Evolutionary conservation across 164 flowering plant species (phyloP), one percentile per base, ranked within the genome.

Genomic region (Annona cherimola): DNA sequence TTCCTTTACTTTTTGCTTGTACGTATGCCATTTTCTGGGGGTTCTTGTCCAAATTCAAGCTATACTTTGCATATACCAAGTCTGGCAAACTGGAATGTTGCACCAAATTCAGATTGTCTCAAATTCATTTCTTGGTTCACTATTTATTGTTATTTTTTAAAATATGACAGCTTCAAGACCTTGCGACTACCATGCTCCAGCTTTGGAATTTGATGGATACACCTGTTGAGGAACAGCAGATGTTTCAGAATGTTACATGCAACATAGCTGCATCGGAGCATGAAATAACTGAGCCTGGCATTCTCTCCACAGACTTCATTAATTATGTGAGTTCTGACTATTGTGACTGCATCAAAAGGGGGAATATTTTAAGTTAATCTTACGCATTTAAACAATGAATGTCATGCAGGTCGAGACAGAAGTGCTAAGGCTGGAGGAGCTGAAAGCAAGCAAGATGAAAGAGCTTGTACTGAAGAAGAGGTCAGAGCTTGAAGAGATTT

Each of bases 391-490:
- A 70, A 42, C 26, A 16, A 61, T 71, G 35, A 60, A 63, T 75
- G 12, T 76, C 43, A 69, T 83, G 79, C 81, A 95, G 99, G 93
- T 87, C 69, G 97, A 89, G 80, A 86, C 80, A 70, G 99, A 95
- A 81, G 97, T 96, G 2, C 76, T 76, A 61, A 83, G 97, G 68
- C 80, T 95, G 79, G 97, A 95, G 77, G 88, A 86, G 70, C 69
- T 91, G 78, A 93, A 95, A 80, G 73, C 92, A 66, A 93, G 95
- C 84, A 95, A 90, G 79, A 88, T 95, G 95, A 93, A 95, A 83
- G 99, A 95, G 71, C 92, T 95, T 77, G 90, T 93, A 19, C 68
- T 90, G 72, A 91, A 88, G 79, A 95, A 90, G 82, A 89, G 86
- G 75, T 80, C 87, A 26, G 97, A 93, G 77, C 86, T 93, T 63